Evolutionary conservation across 257 asterid species (phyloP).

Genomic region (Solanum pinnatisectum): DNA sequence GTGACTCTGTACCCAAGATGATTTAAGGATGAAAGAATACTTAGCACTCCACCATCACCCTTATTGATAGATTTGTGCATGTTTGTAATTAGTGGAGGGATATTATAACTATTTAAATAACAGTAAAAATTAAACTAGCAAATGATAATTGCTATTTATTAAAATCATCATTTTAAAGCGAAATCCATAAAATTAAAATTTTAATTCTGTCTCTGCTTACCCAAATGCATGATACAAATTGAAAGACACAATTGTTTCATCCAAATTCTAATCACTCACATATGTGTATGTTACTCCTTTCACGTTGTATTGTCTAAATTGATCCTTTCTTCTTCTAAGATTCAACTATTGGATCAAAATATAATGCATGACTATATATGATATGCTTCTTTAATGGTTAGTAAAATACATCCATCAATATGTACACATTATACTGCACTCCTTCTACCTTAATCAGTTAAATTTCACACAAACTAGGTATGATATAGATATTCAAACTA

Average conservation of each 20-base stretch:
- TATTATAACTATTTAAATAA: too few species aligned
- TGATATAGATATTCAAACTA: too few species aligned
- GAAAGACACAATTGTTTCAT: background rate
- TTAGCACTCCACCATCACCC: too few species aligned
- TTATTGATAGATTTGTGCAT: too few species aligned
- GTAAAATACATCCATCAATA: too few species aligned
- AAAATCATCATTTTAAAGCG: too few species aligned
- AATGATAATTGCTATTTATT: background rate
- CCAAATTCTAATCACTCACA: background rate
- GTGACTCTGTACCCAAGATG: too few species aligned
- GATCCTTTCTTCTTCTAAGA: background rate
- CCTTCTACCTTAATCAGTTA: background rate
- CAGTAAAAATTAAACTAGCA: background rate
- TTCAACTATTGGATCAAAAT: background rate
- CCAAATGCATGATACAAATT: background rate
- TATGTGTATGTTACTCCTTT: too few species aligned
- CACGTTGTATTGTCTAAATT: background rate
- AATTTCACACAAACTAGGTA: background rate
- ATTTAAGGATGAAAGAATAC: too few species aligned
- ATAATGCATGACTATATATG: background rate
- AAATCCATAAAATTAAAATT: too few species aligned
- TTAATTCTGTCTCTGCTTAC: background rate
- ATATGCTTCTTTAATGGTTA: too few species aligned
- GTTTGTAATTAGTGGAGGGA: background rate
- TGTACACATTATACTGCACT: background rate